Percentiles rank a stretch among this genome's conserved stretches.
Conservation (phyloP, 2,329 filamentous ascomycete genomes). For the Paraphaeosphaeria minitans region DNA sequence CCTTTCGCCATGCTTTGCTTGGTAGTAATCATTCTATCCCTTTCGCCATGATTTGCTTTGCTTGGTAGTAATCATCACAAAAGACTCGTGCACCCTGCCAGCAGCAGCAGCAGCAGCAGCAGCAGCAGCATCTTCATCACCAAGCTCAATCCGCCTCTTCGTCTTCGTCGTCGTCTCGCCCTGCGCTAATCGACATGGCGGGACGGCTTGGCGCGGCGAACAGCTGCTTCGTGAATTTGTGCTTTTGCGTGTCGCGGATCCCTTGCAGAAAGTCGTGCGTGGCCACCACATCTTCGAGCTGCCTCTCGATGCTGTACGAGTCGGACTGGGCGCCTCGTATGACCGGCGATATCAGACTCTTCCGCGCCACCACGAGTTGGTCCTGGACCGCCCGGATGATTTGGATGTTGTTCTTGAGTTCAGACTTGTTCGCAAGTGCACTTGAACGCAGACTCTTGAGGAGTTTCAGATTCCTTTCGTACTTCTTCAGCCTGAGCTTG, state of each 20-base stretch:
- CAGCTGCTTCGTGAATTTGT: conserved; percentile 79
- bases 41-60: conserved; percentile 18
- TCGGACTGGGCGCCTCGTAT: conserved; percentile 72
- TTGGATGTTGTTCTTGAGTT: conserved; percentile 85
- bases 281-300: conserved; percentile 80
- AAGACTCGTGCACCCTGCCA: not conserved
- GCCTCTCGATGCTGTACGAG: conserved; percentile 78
- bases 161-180: conserved; percentile 23
- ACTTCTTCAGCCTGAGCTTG: conserved; percentile 78
- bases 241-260: conserved; percentile 79
- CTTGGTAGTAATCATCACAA: conserved; percentile 9
- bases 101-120: not conserved
- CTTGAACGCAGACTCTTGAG: conserved; percentile 79
- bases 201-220: conserved; percentile 49
- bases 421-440: conserved; percentile 84
- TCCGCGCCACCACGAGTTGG: conserved; percentile 81
- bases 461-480: conserved; percentile 84
- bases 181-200: conserved; percentile 31
- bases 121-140: not conserved
- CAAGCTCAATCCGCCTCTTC: conserved; percentile 20
- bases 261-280: conserved; percentile 78
- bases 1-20: conserved; percentile 14
- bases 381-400: conserved; percentile 83
- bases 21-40: conserved; percentile 12
- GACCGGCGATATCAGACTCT: conserved; percentile 83